Percentiles rank a stretch among this genome's conserved stretches.
Evolutionary conservation across 2,329 filamentous ascomycete genomes (phyloP).

Genomic region (Capronia americana): DNA sequence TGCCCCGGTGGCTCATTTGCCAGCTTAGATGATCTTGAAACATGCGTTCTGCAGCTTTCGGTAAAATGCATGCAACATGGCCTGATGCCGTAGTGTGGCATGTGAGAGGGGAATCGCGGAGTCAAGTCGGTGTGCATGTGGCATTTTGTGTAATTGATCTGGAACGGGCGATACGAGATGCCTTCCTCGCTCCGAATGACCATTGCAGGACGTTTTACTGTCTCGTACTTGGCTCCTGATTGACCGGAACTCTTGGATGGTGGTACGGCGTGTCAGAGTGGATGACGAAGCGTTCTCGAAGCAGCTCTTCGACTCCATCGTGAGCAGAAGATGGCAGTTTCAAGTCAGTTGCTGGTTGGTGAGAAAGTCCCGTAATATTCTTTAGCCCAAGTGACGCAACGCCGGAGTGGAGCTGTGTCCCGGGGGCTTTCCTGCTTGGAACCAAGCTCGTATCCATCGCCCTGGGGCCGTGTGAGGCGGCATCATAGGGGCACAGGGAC

Average conservation of each 20-base stretch:
- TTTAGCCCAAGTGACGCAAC: slow-evolving; percentile 31
- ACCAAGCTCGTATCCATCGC: slow-evolving; percentile 17
- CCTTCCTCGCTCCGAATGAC: too few species aligned
- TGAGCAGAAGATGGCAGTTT: background rate
- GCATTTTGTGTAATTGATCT: slow-evolving; percentile 21
- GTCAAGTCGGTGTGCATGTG: slow-evolving; percentile 24
- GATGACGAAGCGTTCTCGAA: slow-evolving; percentile 3
- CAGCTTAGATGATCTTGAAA: slow-evolving; percentile 23
- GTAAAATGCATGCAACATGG: slow-evolving; percentile 23
- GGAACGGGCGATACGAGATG: slow-evolving; percentile 3
- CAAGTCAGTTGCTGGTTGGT: slow-evolving; percentile 6
- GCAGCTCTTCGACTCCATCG: slow-evolving; percentile 1
- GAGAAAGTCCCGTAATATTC: background rate
- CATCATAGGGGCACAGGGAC: background rate
- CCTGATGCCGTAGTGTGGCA: slow-evolving; percentile 24
- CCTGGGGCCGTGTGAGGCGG: slow-evolving; percentile 27
- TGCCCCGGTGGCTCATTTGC: slow-evolving; percentile 11
- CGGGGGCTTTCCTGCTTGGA: slow-evolving; percentile 15
- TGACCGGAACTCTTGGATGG: background rate
- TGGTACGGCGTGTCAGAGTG: background rate
- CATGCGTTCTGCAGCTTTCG: slow-evolving; percentile 26
- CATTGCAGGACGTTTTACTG: background rate
- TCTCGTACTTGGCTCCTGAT: background rate
- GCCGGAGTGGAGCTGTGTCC: slow-evolving; percentile 23
- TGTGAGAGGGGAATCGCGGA: slow-evolving; percentile 23